These are phyloP conservation scores for Wickerhamomyces sp. DNA, from an alignment of 1,139 yeast species.

Conservation along the genomic window DNA sequence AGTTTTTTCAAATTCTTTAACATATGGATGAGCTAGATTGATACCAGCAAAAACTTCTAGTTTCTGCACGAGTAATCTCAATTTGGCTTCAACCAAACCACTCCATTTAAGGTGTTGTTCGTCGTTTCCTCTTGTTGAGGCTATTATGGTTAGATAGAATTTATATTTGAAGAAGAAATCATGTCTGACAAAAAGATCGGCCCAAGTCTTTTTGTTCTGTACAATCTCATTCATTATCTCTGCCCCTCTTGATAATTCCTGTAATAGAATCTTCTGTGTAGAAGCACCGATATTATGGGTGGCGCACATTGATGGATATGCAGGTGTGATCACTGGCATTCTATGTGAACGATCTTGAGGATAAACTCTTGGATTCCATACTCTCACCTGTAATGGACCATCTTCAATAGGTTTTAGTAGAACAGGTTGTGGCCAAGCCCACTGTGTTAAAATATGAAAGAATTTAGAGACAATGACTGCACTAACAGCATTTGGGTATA, in stretches of 20 bases:
- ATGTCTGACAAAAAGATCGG: constrained; percentile 70
- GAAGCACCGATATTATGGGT: constrained; percentile 91
- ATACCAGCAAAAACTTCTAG: constrained; percentile 74
- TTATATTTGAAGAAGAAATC: constrained; percentile 79
- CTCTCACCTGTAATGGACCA: constrained; percentile 93
- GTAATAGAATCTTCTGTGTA: constrained; percentile 73
- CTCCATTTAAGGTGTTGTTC: constrained; percentile 89
- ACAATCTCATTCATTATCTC: constrained; percentile 67
- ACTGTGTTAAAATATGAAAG: constrained; percentile 75
- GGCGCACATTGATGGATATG: constrained; percentile 99
- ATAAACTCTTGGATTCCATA: constrained; percentile 93
- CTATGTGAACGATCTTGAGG: constrained; percentile 83
- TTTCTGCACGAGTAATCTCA: constrained; percentile 76
- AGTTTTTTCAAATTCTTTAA: constrained; percentile 63
- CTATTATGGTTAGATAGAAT: constrained; percentile 78
- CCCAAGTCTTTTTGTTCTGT: constrained; percentile 64
- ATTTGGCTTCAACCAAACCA: constrained; percentile 87
- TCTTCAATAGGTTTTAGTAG: constrained; percentile 88
- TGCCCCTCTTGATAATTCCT: constrained; percentile 72
- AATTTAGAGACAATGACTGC: constrained; percentile 86
- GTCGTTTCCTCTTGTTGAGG: constrained; percentile 62
- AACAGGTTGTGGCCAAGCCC: constrained; percentile 99
- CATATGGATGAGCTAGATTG: constrained; percentile 83
- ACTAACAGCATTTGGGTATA: constrained; percentile 94
- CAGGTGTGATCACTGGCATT: constrained; percentile 99